Conservation (phyloP, 2,329 filamentous ascomycete genomes). For the Cyphellophora europaea region DNA sequence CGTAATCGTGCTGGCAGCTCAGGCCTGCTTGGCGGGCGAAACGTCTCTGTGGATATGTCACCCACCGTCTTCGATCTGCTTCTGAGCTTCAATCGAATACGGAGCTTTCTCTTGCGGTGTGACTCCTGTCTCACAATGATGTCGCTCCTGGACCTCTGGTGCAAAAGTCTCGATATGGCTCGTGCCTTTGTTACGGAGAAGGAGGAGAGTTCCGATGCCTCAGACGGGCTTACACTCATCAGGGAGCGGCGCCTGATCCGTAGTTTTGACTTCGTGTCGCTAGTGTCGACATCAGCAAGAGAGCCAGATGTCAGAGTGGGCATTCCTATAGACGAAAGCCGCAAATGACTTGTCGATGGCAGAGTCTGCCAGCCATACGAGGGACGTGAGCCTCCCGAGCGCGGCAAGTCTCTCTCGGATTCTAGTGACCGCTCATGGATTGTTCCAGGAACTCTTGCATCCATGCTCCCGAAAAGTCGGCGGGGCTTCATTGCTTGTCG, state of each 20-base stretch:
- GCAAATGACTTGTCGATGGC: slow-evolving; percentile 10
- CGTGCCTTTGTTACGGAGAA: not conserved
- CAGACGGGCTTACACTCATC: slow-evolving; percentile 5
- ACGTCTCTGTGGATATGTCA: not conserved
- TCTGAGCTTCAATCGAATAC: slow-evolving; percentile 12
- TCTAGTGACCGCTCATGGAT: not conserved
- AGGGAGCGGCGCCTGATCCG: slow-evolving; percentile 10
- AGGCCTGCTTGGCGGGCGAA: too few relatives aligned
- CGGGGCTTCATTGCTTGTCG: slow-evolving; percentile 13
- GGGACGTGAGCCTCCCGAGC: slow-evolving; percentile 1
- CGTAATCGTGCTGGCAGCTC: too few relatives aligned
- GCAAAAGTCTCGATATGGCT: not conserved
- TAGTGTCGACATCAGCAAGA: slow-evolving; percentile 15
- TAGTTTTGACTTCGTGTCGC: slow-evolving; percentile 9
- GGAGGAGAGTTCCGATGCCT: not conserved
- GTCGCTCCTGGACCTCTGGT: slow-evolving; percentile 14
- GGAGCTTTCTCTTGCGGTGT: slow-evolving; percentile 9
- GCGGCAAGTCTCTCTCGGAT: slow-evolving; percentile 2
- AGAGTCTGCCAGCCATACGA: slow-evolving; percentile 18
- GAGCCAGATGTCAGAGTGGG: slow-evolving; percentile 14
- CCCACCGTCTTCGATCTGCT: slow-evolving; percentile 6
- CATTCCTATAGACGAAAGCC: not conserved
- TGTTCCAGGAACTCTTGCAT: slow-evolving; percentile 8
- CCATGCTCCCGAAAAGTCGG: slow-evolving; percentile 17
- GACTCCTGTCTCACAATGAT: slow-evolving; percentile 9